phyloP scores from a whole-genome alignment of 2,329 filamentous ascomycete species.

The Orbilia oligospora region DNA sequence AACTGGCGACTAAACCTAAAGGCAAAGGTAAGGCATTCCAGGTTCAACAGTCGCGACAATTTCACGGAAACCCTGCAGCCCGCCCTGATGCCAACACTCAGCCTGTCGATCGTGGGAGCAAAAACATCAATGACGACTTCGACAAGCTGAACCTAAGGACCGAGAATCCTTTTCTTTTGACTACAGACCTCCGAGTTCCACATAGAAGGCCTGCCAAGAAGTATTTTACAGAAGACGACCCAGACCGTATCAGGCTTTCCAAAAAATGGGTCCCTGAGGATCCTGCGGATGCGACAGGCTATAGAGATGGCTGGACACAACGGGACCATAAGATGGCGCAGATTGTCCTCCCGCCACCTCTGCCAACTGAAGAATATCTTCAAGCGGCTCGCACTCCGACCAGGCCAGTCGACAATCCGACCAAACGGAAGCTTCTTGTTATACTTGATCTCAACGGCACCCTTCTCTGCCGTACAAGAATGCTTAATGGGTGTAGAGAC shows the following conservation, averaged over 20 bases:
- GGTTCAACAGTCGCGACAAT: constrained; percentile 7
- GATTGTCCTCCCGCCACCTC: constrained; percentile 30
- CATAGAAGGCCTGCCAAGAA: background rate
- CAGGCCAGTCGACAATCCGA: background rate
- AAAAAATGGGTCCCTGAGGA: constrained; percentile 18
- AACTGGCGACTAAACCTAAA: background rate
- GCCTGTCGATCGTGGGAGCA: background rate
- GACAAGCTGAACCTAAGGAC: constrained; percentile 8
- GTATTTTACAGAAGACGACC: constrained; percentile 4
- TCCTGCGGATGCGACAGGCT: background rate
- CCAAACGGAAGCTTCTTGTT: constrained; percentile 74
- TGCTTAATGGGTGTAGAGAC: constrained; percentile 64
- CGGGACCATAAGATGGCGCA: constrained; percentile 22
- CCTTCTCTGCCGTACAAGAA: constrained; percentile 79
- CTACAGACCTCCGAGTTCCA: background rate
- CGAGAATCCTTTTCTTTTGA: background rate
- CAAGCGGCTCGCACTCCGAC: constrained; percentile 1
- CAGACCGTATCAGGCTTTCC: constrained; percentile 9
- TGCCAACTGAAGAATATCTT: constrained; percentile 37
- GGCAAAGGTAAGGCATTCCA: background rate
- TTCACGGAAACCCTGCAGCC: background rate
- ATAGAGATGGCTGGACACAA: constrained; percentile 20
- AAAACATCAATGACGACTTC: constrained; percentile 3
- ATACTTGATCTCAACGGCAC: constrained; percentile 96
- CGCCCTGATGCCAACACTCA: background rate